A percentile compares a stretch with the other conserved stretches of the same genome.
phyloP scores from a whole-genome alignment of 768 basidiomycete genomes.

The Mycena albidolilacea region DNA sequence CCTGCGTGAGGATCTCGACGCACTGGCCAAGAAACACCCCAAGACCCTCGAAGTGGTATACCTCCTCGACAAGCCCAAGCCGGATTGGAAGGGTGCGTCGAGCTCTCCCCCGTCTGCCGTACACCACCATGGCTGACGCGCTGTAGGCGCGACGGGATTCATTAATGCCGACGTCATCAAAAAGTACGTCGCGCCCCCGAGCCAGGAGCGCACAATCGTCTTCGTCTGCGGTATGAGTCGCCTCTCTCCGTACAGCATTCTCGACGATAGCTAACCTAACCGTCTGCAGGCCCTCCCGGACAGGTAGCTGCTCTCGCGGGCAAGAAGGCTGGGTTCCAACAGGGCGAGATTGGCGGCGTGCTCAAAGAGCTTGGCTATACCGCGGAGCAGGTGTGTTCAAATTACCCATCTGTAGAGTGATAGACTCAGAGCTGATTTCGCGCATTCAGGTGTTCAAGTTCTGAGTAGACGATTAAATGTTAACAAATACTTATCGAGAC shows the following conservation, averaged over 20 bases:
- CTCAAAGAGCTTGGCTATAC: conserved; percentile 91
- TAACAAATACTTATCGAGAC: background rate
- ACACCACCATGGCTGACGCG: background rate
- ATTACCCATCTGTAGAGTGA: no score
- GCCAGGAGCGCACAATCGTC: conserved; percentile 87
- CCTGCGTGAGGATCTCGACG: conserved; percentile 83
- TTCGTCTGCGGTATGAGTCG: conserved; percentile 84
- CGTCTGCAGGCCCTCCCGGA: conserved; percentile 77
- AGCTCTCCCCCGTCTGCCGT: background rate
- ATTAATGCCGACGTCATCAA: conserved; percentile 81
- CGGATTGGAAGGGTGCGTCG: conserved; percentile 68
- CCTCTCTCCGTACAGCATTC: background rate
- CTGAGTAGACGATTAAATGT: conserved; percentile 6
- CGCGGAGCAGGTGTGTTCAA: conserved; percentile 79
- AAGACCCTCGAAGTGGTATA: conserved; percentile 87
- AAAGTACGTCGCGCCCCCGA: conserved; percentile 74
- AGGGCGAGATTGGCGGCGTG: conserved; percentile 86
- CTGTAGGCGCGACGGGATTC: conserved; percentile 78
- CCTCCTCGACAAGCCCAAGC: conserved; percentile 82
- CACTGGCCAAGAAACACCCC: conserved; percentile 76
- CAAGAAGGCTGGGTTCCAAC: conserved; percentile 89
- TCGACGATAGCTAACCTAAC: conserved; percentile 6
- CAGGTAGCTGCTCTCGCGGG: conserved; percentile 94
- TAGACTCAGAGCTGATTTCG: background rate
- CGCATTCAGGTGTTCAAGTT: conserved; percentile 36